Evolutionary conservation across 1,139 yeast genomes (phyloP), one percentile per base, ranked within the genome.

Genomic region (Suhomyces coccinellae): DNA sequence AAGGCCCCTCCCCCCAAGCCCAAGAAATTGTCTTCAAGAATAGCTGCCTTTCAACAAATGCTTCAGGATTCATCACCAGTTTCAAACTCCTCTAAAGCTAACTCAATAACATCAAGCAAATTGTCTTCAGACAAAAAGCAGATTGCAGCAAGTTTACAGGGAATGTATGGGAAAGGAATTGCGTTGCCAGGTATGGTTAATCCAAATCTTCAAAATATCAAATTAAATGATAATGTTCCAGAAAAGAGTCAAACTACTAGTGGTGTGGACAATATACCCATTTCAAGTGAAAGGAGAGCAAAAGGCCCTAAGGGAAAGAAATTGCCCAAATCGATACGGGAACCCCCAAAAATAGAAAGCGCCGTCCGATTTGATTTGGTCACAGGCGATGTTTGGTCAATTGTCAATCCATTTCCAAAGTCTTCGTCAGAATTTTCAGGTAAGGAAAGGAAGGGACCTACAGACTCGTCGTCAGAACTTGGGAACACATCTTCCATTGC

Each of bases 281-380:
- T 38, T 24, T 37, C 43, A 3, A 38, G 27, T 7, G 40, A 57
- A 1, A 59, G 66, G 26, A 76, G 96, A 53, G 83, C 84, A 0
- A 81, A 71, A 53, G 96, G 96, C 0, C 96, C 96, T 22, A 75
- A 78, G 50, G 91, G 93, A 0, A 80, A 95, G 49, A 80, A 84
- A 53, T 69, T 88, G 41, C 97, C 97, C 1, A 77, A 77, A 47
- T 64, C 69, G n/a, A 76, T 82, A 16, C 69, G 71, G 33, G 75
- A 78, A 12, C 77, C 80, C 3, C 71, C 76, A 0, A 59, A 54
- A 16, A 69, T 75, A 14, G 75, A 65, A 36, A 46, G 54, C 4
- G 57, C 53, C 62, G 26, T 63, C 65, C 11, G 63, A 65, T 14
- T 65, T 67, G 22, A 50, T 75, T 17, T 80, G 83, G 82, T 58